Conservation (phyloP, 129 eudicot genomes). For the Sambucus nigra region DNA sequence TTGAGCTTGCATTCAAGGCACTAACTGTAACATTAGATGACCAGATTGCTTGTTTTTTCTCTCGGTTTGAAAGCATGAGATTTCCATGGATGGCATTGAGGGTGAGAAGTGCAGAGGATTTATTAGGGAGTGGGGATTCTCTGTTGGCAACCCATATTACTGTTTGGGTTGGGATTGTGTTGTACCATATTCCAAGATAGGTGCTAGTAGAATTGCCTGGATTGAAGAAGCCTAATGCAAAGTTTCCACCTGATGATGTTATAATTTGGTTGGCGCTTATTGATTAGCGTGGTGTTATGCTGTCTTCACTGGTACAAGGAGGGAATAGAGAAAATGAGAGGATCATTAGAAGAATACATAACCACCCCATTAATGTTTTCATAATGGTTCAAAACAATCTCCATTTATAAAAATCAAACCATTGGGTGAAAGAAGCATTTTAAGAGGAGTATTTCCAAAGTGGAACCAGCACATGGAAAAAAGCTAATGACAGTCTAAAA, state of each 20-base stretch:
- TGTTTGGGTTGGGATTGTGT: not conserved
- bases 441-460: too few species aligned
- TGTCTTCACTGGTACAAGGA: not conserved
- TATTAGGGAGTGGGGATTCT: not conserved
- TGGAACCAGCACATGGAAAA: too few species aligned
- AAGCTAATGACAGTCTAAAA: too few species aligned
- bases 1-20: not conserved
- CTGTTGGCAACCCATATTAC: slow-evolving; percentile 5
- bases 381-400: too few species aligned
- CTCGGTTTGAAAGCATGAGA: not conserved
- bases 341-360: not conserved
- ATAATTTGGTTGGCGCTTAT: not conserved
- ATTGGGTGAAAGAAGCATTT: too few species aligned
- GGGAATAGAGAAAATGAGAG: not conserved
- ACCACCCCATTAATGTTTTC: not conserved
- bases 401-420: too few species aligned
- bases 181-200: slow-evolving; percentile 3
- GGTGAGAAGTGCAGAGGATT: not conserved
- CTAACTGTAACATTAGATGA: not conserved
- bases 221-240: slow-evolving; percentile 7
- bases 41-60: not conserved
- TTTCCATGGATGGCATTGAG: not conserved
- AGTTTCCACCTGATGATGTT: slow-evolving; percentile 1
- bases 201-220: not conserved
- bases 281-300: not conserved